Evolutionary conservation across 2,329 filamentous ascomycete genomes (phyloP).

Genomic region (Tothia fuscella): DNA sequence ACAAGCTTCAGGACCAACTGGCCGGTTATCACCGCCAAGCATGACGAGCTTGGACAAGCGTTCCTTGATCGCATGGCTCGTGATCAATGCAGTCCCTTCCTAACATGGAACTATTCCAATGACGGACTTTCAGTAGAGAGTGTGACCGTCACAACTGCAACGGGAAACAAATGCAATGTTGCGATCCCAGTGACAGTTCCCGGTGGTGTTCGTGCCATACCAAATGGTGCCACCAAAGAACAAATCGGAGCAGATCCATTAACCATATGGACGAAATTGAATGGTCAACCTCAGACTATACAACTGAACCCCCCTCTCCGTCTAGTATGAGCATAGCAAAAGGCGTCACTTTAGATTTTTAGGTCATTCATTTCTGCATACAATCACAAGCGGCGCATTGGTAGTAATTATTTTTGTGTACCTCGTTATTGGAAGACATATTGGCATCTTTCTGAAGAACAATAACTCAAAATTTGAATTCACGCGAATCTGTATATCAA

Average conservation of each 20-base stretch:
- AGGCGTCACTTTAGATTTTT: background rate
- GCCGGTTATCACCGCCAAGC: conserved; percentile 44
- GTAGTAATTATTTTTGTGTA: conserved; percentile 3
- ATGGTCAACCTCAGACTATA: conserved; percentile 6
- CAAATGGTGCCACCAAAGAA: conserved; percentile 35
- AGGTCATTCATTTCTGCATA: background rate
- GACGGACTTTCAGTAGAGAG: conserved; percentile 34
- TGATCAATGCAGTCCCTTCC: conserved; percentile 39
- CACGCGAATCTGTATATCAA: too few species aligned
- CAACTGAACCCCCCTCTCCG: conserved; percentile 1
- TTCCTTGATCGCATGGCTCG: conserved; percentile 44
- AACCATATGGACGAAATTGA: conserved; percentile 11
- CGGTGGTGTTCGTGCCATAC: conserved; percentile 27
- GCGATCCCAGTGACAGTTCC: conserved; percentile 45
- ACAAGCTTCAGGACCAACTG: conserved; percentile 26
- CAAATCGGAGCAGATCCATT: conserved; percentile 36
- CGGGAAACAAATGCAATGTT: conserved; percentile 38
- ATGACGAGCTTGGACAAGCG: conserved; percentile 39
- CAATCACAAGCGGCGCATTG: background rate
- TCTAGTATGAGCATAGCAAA: too few species aligned
- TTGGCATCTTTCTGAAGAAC: too few species aligned
- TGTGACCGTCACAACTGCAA: conserved; percentile 37
- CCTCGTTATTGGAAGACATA: background rate
- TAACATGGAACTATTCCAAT: conserved; percentile 34
- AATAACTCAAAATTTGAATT: too few species aligned